Evolutionary conservation across 164 flowering plant species (phyloP).

Genomic region (Warburgia ugandensis): DNA sequence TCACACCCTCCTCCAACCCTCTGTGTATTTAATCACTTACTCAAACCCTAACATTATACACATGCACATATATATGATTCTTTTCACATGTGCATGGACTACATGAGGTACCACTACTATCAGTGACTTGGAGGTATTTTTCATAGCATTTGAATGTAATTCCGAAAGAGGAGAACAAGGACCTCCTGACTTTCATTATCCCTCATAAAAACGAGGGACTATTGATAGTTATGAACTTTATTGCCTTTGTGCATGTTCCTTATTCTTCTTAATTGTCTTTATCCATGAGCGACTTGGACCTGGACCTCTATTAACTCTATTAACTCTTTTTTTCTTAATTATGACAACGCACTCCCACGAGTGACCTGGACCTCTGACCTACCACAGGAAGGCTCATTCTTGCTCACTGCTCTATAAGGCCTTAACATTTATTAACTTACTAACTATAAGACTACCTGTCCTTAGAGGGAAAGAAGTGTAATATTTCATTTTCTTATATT

Average conservation of each 20-base stretch:
- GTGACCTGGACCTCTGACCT: neutral
- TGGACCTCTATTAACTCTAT: constrained; percentile 35
- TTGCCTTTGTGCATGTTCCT: neutral
- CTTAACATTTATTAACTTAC: too few species aligned
- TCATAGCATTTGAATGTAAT: constrained; percentile 59
- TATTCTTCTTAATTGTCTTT: neutral
- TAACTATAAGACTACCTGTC: too few species aligned
- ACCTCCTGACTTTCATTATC: constrained; percentile 71
- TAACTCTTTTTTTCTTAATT: neutral
- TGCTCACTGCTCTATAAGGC: too few species aligned
- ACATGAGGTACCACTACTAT: too few species aligned
- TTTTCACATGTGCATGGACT: too few species aligned
- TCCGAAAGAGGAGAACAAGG: constrained; percentile 80
- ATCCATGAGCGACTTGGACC: constrained; percentile 48
- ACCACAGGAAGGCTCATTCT: too few species aligned
- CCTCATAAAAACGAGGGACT: constrained; percentile 69
- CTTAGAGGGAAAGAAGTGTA: too few species aligned
- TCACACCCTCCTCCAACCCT: too few species aligned
- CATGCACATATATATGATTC: too few species aligned
- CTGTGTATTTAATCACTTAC: too few species aligned
- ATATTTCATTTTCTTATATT: too few species aligned
- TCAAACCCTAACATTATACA: too few species aligned
- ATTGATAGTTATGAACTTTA: constrained; percentile 41
- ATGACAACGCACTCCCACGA: neutral
- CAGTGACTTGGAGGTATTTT: constrained; percentile 17